phyloP scores from a whole-genome alignment of 1,284 basidiomycete species.

The Sporisorium exsertum region DNA sequence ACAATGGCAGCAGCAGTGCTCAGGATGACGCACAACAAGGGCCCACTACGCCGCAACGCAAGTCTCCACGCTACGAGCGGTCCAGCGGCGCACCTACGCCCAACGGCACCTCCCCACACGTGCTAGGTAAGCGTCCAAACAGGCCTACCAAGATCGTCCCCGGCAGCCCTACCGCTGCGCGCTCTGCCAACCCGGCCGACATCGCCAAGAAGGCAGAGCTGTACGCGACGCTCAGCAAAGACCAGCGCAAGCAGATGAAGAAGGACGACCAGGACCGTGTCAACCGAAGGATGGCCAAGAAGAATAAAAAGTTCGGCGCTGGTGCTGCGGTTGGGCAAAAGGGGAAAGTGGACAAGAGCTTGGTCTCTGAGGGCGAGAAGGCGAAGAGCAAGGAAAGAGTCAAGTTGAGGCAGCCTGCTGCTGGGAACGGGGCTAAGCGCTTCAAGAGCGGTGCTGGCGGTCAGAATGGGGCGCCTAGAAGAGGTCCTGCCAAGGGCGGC shows the following conservation, averaged over 20 bases:
- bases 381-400: constrained; percentile 43
- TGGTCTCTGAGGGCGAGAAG: constrained; percentile 41
- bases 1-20: background rate
- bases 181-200: constrained; percentile 8
- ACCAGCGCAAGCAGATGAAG: constrained; percentile 60
- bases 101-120: constrained; percentile 61
- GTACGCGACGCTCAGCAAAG: constrained; percentile 53
- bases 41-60: constrained; percentile 34
- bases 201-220: constrained; percentile 46
- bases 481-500: constrained; percentile 18
- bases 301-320: constrained; percentile 51
- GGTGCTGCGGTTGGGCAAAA: constrained; percentile 1
- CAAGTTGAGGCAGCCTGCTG: constrained; percentile 34
- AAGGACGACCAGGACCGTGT: constrained; percentile 58
- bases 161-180: constrained; percentile 19
- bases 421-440: constrained; percentile 13
- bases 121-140: constrained; percentile 2
- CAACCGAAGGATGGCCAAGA: constrained; percentile 63
- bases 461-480: constrained; percentile 3
- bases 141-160: constrained; percentile 19
- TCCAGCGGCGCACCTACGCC: constrained; percentile 65
- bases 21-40: constrained; percentile 6
- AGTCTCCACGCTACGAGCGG: constrained; percentile 38
- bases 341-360: constrained; percentile 14
- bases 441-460: constrained; percentile 18